phyloP scores from a whole-genome alignment of 169 alveolate genomes.

The Plasmodium reichenowi region DNA sequence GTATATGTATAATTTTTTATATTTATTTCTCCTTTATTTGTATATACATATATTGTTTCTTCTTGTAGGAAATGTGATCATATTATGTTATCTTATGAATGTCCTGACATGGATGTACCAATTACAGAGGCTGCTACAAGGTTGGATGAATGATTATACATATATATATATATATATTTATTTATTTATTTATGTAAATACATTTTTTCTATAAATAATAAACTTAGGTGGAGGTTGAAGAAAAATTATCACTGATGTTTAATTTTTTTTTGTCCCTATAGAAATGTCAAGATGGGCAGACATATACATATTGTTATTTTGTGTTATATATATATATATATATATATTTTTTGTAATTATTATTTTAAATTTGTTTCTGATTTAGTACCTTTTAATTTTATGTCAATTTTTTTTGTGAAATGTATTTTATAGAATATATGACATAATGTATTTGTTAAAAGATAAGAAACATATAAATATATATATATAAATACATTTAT shows the following conservation, averaged over 20 bases:
- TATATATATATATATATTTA: neutral
- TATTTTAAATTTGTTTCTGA: too few species aligned
- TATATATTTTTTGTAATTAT: too few species aligned
- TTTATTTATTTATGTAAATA: neutral
- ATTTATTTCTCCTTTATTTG: neutral
- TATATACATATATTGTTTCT: constrained; percentile 10
- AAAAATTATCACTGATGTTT: constrained; percentile 38
- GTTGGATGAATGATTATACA: constrained; percentile 12
- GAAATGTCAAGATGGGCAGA: constrained; percentile 5
- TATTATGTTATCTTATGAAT: constrained; percentile 22
- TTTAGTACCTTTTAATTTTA: too few species aligned
- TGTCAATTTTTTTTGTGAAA: too few species aligned
- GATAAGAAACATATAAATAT: too few species aligned
- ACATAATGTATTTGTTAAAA: too few species aligned
- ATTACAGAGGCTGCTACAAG: constrained; percentile 71
- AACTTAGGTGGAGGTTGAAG: constrained; percentile 61
- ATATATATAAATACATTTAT: too few species aligned
- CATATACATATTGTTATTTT: too few species aligned
- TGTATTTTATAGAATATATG: too few species aligned
- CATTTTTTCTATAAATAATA: neutral
- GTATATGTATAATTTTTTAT: neutral
- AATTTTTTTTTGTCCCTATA: constrained; percentile 26
- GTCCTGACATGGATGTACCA: constrained; percentile 64
- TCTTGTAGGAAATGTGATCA: constrained; percentile 62
- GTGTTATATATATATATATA: too few species aligned